Base-by-base conservation (phyloP, 2,329 filamentous ascomycete species). In the Mycocentrospora acerina region DNA sequence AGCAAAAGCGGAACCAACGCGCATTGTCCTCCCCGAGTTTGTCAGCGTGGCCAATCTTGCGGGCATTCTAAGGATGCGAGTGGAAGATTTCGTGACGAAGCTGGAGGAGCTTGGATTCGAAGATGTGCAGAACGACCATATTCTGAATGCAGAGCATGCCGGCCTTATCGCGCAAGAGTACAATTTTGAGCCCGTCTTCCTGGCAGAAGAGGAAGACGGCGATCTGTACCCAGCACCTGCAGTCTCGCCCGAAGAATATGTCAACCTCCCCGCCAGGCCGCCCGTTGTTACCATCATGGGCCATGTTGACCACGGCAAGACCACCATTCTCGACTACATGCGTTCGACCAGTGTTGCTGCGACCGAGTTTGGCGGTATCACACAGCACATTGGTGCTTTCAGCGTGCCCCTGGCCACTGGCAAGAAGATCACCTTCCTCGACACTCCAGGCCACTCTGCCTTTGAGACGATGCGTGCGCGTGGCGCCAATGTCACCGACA, bases 251-350 rank as follows among this genome's bases (percentile, higher is more conserved):
- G 7, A 82, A 83, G 56, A 88, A 91, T 64, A 78, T 74, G 32
- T 85, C 0, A 55, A 67, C 11, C 69, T 96, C 7, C 89, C 90
- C 2, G 68, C 74, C 24, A 81, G 94, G 12, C 91, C 93, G 7
- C 94, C 93, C 0, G 89, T 98, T 24, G 90, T 98, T 26, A 97
- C 94, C 0, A 98, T 98, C 60, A 98, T 98, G 94, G 93, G 93
- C 2, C 93, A 98, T 51, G 93, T 98, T 55, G 94, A 98, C 64
- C 93, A 98, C 66, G 93, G 93, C 37, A 98, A 98, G 73, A 98
- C 93, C 1, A 98, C 94, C 0, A 83, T 98, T 28, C 76, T 98
- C 8, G 93, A 98, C 64, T 97, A 85, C 71, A 75, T 98, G 29
- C 86, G 93, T 25, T 94, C 95, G 56, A 93, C 90, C 2, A 96